Evolutionary conservation across 495 filamentous ascomycete species (phyloP).

Genomic region (Cladorrhinum samala): DNA sequence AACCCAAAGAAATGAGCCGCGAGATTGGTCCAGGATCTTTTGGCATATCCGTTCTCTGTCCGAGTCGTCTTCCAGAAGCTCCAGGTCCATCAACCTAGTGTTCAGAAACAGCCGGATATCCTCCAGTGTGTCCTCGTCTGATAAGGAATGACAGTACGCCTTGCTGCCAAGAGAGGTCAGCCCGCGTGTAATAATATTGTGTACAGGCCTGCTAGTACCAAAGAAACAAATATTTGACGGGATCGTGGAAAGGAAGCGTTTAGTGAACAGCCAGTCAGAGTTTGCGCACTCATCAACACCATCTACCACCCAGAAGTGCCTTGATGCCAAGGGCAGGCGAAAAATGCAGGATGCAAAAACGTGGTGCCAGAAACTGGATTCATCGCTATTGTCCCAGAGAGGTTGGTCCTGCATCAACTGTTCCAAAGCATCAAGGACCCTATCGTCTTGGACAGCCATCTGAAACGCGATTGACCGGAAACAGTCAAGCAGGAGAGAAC

Average conservation of each 20-base stretch:
- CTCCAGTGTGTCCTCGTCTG: slow-evolving; percentile 17
- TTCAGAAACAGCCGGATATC: slow-evolving; percentile 25
- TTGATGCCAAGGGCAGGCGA: slow-evolving; percentile 4
- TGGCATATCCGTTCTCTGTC: slow-evolving; percentile 20
- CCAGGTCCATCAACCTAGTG: slow-evolving; percentile 16
- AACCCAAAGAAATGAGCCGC: slow-evolving; percentile 31
- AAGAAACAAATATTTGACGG: slow-evolving; percentile 16
- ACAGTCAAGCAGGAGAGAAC: slow-evolving; percentile 7
- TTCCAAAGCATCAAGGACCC: slow-evolving; percentile 5
- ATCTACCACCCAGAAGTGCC: slow-evolving; percentile 26
- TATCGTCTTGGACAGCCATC: slow-evolving; percentile 20
- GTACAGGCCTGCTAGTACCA: slow-evolving; percentile 18
- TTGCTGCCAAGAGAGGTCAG: slow-evolving; percentile 11
- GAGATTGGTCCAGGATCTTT: slow-evolving; percentile 27
- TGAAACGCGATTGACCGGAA: slow-evolving; percentile 25
- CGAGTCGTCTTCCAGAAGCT: slow-evolving; percentile 9
- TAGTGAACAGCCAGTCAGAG: slow-evolving; percentile 13
- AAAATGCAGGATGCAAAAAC: slow-evolving; percentile 18
- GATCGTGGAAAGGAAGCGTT: slow-evolving; percentile 7
- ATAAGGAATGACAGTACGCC: slow-evolving; percentile 4
- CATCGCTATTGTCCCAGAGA: slow-evolving; percentile 14
- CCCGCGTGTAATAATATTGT: slow-evolving; percentile 20
- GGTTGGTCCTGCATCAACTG: not conserved
- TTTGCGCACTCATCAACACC: slow-evolving; percentile 19
- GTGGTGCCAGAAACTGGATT: slow-evolving; percentile 17